Evolutionary conservation across 2,329 filamentous ascomycete species (phyloP).

Genomic region (Fusarium metavorans): DNA sequence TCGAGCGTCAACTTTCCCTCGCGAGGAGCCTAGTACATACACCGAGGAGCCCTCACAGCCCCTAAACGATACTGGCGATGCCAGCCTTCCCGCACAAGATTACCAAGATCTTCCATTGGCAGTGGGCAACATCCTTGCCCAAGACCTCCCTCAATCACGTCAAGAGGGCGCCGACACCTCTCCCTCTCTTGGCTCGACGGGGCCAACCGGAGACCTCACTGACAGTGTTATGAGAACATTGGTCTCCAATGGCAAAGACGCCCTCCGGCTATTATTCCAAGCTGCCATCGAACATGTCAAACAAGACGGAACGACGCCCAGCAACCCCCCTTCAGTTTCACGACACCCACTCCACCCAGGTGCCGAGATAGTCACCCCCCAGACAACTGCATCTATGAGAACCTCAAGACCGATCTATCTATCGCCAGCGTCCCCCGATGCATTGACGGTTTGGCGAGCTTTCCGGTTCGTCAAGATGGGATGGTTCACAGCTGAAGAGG

Average conservation of each 20-base stretch:
- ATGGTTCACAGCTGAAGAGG: slow-evolving; percentile 66
- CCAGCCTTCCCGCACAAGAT: neutral
- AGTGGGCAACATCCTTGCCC: neutral
- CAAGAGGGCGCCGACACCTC: neutral
- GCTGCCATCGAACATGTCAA: slow-evolving; percentile 45
- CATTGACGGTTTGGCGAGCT: slow-evolving; percentile 28
- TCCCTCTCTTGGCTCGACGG: neutral
- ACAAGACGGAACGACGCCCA: neutral
- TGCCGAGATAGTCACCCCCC: neutral
- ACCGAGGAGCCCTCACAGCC: neutral
- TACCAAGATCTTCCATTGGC: neutral
- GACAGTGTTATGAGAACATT: slow-evolving; percentile 57
- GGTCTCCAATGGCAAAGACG: slow-evolving; percentile 66
- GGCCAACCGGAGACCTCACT: slow-evolving; percentile 2
- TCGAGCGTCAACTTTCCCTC: neutral
- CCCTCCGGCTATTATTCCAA: slow-evolving; percentile 64
- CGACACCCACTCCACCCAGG: neutral
- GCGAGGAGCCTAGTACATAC: neutral
- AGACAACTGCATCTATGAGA: neutral
- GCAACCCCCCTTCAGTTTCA: slow-evolving; percentile 1
- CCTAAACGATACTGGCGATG: neutral
- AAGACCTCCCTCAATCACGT: neutral
- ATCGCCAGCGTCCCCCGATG: slow-evolving; percentile 3
- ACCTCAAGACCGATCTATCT: neutral
- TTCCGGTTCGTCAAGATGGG: slow-evolving; percentile 65